Evolutionary conservation across 495 filamentous ascomycete genomes (phyloP).

Genomic region (Aspergillus baeticus): DNA sequence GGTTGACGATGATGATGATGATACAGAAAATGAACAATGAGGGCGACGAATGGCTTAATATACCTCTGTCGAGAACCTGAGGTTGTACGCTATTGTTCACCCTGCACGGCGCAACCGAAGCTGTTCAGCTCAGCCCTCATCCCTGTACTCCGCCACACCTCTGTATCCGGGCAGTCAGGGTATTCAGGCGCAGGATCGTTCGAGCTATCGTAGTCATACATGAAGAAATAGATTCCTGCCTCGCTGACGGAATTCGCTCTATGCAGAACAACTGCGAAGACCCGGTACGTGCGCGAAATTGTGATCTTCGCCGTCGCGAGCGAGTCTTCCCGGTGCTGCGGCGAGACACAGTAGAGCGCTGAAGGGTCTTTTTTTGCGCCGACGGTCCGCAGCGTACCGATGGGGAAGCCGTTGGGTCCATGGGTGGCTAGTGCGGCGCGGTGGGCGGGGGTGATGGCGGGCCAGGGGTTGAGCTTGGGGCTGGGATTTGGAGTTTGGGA

Average conservation of each 20-base stretch:
- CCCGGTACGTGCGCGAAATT: background rate
- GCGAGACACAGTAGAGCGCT: constrained; percentile 1
- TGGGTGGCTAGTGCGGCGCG: constrained; percentile 4
- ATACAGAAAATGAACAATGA: too few relatives aligned
- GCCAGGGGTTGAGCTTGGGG: constrained; percentile 15
- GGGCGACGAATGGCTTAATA: too few relatives aligned
- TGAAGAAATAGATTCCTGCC: constrained; percentile 21
- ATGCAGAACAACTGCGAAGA: constrained; percentile 18
- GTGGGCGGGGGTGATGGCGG: constrained; percentile 16
- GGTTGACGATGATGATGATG: too few relatives aligned
- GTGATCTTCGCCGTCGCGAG: background rate
- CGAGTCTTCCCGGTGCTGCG: background rate
- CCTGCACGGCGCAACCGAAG: too few relatives aligned
- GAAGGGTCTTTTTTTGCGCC: background rate
- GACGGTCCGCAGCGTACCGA: constrained; percentile 16
- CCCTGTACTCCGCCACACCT: too few relatives aligned
- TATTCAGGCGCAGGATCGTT: too few relatives aligned
- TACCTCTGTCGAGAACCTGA: too few relatives aligned
- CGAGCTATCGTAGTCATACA: background rate
- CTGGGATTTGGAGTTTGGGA: constrained; percentile 18
- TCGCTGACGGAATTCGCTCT: constrained; percentile 15
- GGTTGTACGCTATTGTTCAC: too few relatives aligned
- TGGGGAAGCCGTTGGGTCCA: constrained; percentile 6
- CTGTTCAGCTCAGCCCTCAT: too few relatives aligned
- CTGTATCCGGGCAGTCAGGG: too few relatives aligned